Base-by-base conservation (phyloP, 2,329 filamentous ascomycete species). In the Aspergillus neoniger region DNA sequence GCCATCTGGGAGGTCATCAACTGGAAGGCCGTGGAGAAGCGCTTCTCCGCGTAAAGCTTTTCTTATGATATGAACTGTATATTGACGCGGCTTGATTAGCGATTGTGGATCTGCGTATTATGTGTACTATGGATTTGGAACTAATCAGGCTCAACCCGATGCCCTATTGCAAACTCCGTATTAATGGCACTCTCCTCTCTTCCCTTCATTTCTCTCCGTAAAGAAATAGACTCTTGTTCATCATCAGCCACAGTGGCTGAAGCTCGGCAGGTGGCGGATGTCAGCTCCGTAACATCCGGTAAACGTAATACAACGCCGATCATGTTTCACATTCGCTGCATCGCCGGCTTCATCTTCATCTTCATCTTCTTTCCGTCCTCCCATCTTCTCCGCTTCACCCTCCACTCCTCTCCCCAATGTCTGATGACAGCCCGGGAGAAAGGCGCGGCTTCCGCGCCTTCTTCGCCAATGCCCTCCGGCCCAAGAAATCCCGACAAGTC, bases 1-100 rank as follows among this genome's bases (percentile, higher is more conserved):
- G 91, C 91, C 61, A 90, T 96, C 76, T 96, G 93, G 93, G 91
- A 96, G 69, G 92, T 96, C 53, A 83, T 96, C 78, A 96, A 96
- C 87, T 97, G 93, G 93, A 92, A 92, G 86, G 86, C 90, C 32
- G 93, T 92, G 48, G 88, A 91, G 77, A 87, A 88, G 83, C 86
- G 91, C 66, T 92, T 91, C 73, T 43, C 53, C 21, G 77, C 82
- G 70, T 84, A 82, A 76, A 66, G 23, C 41, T 28, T 43, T 32
- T 28, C 25, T 14, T 36, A 14, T 30, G 55, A 39, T 50, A 48
- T 21, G 38, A 59, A 21, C 12, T 59, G 59, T 57, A 57, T 48
- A 50, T 58, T 63, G 50, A 47, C 61, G 54, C 61, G 52, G 61
- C 58, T 65, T 51, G 58, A 53, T 62, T 52, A 60, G 63, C 61